These are phyloP conservation scores for Peterozyma xylosa DNA, from an alignment of 805 yeast genomes.

Conservation along the genomic window DNA sequence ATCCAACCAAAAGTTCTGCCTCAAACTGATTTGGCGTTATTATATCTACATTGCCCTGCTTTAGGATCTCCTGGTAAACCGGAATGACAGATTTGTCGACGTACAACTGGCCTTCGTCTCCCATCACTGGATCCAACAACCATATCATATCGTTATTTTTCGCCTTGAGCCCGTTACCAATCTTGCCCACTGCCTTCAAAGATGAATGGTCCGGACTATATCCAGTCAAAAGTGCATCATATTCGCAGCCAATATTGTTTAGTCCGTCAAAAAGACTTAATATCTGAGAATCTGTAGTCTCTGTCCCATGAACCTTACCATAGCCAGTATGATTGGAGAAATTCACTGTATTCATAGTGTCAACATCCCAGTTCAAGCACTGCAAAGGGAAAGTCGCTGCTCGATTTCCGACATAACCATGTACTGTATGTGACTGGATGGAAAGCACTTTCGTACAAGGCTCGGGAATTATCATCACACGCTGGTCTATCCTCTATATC, in stretches of 20 bases:
- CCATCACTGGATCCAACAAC: constrained; percentile 87
- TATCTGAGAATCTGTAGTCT: constrained; percentile 37
- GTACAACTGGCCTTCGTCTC: constrained; percentile 81
- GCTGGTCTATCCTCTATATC: no score
- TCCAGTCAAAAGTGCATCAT: constrained; percentile 71
- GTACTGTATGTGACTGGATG: constrained; percentile 87
- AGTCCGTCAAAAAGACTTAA: constrained; percentile 49
- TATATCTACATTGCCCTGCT: constrained; percentile 34
- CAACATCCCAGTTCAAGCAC: constrained; percentile 86
- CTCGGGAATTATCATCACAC: no score
- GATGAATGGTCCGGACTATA: constrained; percentile 63
- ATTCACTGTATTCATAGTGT: constrained; percentile 80
- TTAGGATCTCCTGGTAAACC: constrained; percentile 40
- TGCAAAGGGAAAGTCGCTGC: constrained; percentile 91
- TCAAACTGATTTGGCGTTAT: constrained; percentile 76
- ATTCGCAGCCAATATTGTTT: constrained; percentile 35
- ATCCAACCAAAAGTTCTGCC: constrained; percentile 50
- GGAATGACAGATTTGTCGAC: constrained; percentile 54
- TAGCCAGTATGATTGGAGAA: constrained; percentile 92
- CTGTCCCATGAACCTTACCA: constrained; percentile 55
- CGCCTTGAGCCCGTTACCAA: constrained; percentile 24
- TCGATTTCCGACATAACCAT: constrained; percentile 91
- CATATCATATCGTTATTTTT: constrained; percentile 32
- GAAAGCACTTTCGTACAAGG: constrained; percentile 31
- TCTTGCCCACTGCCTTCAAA: constrained; percentile 38